phyloP scores from a whole-genome alignment of 1,139 yeast species.

The Pichia sp. region DNA sequence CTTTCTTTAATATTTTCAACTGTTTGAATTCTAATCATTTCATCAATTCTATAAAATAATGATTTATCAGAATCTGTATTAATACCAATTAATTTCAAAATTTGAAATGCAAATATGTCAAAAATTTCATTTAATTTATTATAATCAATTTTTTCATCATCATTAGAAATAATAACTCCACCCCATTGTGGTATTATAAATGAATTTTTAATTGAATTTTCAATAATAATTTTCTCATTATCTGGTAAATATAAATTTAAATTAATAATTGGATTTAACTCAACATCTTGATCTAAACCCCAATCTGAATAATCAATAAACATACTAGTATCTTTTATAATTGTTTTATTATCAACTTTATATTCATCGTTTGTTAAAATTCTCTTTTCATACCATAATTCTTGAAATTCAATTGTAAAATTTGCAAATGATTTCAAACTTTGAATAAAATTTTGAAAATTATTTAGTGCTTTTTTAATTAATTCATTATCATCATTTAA shows the following conservation, averaged over 20 bases:
- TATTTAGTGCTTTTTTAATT: slow-evolving; percentile 39
- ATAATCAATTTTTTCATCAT: slow-evolving; percentile 27
- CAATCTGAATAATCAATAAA: slow-evolving; percentile 75
- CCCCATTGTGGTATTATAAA: slow-evolving; percentile 94
- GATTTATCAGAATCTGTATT: slow-evolving; percentile 46
- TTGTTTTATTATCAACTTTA: not conserved
- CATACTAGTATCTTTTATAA: slow-evolving; percentile 46
- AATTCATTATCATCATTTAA: slow-evolving; percentile 29
- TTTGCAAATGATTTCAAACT: slow-evolving; percentile 50
- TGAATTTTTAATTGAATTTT: slow-evolving; percentile 50
- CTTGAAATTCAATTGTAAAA: slow-evolving; percentile 72
- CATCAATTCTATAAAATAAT: slow-evolving; percentile 57
- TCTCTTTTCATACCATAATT: slow-evolving; percentile 51
- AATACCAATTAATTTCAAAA: slow-evolving; percentile 67
- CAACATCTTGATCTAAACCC: slow-evolving; percentile 50
- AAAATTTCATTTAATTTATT: slow-evolving; percentile 51
- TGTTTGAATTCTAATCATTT: slow-evolving; percentile 53
- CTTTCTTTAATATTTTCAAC: slow-evolving; percentile 46
- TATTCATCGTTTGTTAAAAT: slow-evolving; percentile 9
- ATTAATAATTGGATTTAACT: slow-evolving; percentile 59
- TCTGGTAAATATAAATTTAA: slow-evolving; percentile 63
- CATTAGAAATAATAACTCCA: slow-evolving; percentile 49
- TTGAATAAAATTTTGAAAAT: slow-evolving; percentile 39
- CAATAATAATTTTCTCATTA: slow-evolving; percentile 35
- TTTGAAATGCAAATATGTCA: slow-evolving; percentile 68